A percentile compares a stretch with the other conserved stretches of the same genome.
Evolutionary conservation across 371 early-diverging fungal species (phyloP).

Genomic region (Basidiobolus heterosporus): DNA sequence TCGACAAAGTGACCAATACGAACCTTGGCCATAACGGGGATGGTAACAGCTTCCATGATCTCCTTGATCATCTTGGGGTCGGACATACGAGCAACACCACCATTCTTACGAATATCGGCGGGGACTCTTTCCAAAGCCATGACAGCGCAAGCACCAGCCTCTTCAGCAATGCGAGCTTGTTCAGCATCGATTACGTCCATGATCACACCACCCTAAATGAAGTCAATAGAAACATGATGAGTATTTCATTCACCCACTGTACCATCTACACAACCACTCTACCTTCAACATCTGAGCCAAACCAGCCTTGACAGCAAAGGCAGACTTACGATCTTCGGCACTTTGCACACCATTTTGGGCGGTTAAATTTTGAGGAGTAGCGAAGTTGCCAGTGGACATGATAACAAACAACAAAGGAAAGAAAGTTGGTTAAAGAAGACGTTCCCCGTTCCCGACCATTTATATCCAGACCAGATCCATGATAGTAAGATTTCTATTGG

Average conservation of each 20-base stretch:
- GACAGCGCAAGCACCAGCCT: constrained; percentile 94
- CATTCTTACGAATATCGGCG: constrained; percentile 93
- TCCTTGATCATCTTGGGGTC: constrained; percentile 94
- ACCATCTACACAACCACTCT: constrained; percentile 3
- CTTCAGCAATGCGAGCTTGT: constrained; percentile 93
- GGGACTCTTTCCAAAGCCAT: constrained; percentile 97
- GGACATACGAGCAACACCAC: constrained; percentile 96
- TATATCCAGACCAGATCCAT: too few relatives aligned
- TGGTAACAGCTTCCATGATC: constrained; percentile 85
- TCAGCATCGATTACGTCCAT: constrained; percentile 96
- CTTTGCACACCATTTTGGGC: constrained; percentile 11
- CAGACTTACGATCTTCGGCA: constrained; percentile 5
- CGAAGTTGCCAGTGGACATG: too few relatives aligned
- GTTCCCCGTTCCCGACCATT: too few relatives aligned
- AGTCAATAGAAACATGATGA: not conserved
- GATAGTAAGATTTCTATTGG: too few relatives aligned
- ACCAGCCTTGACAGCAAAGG: constrained; percentile 74
- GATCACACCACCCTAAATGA: constrained; percentile 81
- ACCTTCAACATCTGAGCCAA: constrained; percentile 96
- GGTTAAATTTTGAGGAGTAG: too few relatives aligned
- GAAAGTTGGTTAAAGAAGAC: too few relatives aligned
- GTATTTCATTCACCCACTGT: not conserved
- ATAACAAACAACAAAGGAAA: too few relatives aligned
- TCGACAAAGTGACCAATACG: constrained; percentile 97
- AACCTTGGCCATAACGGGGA: constrained; percentile 97